Evolutionary conservation across 2,329 filamentous ascomycete species (phyloP).

Genomic region (Fusarium compactum): DNA sequence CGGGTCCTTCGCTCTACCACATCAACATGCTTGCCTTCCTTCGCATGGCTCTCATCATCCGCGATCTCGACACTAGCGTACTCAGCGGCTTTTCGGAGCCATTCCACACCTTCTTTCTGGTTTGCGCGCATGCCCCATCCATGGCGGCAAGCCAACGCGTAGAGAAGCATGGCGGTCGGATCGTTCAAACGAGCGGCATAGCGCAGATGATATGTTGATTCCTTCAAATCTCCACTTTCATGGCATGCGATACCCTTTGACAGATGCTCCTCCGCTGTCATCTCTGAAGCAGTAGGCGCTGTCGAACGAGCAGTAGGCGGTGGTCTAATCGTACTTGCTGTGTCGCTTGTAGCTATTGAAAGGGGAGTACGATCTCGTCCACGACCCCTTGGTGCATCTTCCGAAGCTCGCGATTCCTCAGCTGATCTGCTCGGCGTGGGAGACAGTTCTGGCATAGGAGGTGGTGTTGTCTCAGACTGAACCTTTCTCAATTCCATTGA

Average conservation of each 20-base stretch:
- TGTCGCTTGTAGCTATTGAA: slow-evolving; percentile 65
- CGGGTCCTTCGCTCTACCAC: slow-evolving; percentile 80
- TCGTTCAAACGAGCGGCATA: slow-evolving; percentile 87
- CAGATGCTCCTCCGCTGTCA: slow-evolving; percentile 88
- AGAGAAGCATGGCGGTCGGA: slow-evolving; percentile 94
- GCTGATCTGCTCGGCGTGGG: slow-evolving; percentile 60
- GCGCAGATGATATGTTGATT: slow-evolving; percentile 95
- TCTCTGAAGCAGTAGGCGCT: slow-evolving; percentile 72
- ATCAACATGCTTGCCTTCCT: slow-evolving; percentile 74
- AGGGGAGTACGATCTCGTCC: slow-evolving; percentile 60
- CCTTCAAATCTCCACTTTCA: slow-evolving; percentile 85
- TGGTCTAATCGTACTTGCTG: slow-evolving; percentile 64
- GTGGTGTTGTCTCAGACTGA: slow-evolving; percentile 58
- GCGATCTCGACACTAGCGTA: slow-evolving; percentile 84
- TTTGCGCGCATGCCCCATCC: slow-evolving; percentile 98
- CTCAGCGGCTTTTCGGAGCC: slow-evolving; percentile 92
- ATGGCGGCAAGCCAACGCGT: slow-evolving; percentile 93
- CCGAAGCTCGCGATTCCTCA: slow-evolving; percentile 59
- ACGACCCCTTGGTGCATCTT: slow-evolving; percentile 63
- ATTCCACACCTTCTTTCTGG: slow-evolving; percentile 87
- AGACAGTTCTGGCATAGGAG: slow-evolving; percentile 57
- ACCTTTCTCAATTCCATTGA: slow-evolving; percentile 65
- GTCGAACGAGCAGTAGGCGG: slow-evolving; percentile 57
- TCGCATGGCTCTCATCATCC: slow-evolving; percentile 77
- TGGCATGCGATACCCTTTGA: slow-evolving; percentile 91